phyloP scores from a whole-genome alignment of 1,284 basidiomycete genomes.

The Cryptococcus sp. region DNA sequence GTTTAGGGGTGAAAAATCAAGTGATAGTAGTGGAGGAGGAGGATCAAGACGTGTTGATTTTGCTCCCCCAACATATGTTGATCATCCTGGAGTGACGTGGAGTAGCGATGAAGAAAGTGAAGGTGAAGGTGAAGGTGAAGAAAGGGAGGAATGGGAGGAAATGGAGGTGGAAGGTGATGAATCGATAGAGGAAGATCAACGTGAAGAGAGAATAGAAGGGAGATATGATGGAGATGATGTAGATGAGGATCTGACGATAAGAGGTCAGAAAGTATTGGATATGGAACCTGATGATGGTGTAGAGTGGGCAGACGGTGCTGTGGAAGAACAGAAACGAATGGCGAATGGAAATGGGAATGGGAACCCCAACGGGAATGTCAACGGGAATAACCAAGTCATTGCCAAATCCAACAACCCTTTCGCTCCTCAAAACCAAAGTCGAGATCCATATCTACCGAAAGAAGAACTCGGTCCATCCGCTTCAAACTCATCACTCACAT shows the following conservation, averaged over 20 bases:
- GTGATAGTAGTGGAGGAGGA: conserved; percentile 15
- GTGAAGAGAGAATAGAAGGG: conserved; percentile 19
- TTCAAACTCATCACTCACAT: conserved; percentile 16
- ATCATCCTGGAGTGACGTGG: conserved; percentile 57
- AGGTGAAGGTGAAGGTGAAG: conserved; percentile 53
- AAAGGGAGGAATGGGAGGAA: conserved; percentile 53
- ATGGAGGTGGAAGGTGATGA: conserved; percentile 13
- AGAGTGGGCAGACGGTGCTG: conserved; percentile 51
- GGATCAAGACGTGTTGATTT: conserved; percentile 46
- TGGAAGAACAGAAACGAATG: conserved; percentile 34
- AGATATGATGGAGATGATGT: conserved; percentile 13
- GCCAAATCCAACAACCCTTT: conserved; percentile 31
- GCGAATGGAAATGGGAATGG: conserved; percentile 29
- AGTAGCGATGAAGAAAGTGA: conserved; percentile 62
- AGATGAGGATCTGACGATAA: conserved; percentile 15
- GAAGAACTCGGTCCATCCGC: not conserved
- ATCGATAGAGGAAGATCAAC: conserved; percentile 7
- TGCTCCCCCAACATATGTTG: conserved; percentile 52
- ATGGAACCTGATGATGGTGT: conserved; percentile 53
- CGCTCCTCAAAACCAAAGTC: conserved; percentile 3
- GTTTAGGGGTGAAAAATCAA: conserved; percentile 12
- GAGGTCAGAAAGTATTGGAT: conserved; percentile 19
- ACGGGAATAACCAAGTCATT: conserved; percentile 16
- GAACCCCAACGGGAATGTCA: too few species aligned
- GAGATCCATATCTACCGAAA: not conserved